These are phyloP conservation scores for Solanum aculeatissimum DNA, from an alignment of 305 asterid species.

Conservation along the genomic window DNA sequence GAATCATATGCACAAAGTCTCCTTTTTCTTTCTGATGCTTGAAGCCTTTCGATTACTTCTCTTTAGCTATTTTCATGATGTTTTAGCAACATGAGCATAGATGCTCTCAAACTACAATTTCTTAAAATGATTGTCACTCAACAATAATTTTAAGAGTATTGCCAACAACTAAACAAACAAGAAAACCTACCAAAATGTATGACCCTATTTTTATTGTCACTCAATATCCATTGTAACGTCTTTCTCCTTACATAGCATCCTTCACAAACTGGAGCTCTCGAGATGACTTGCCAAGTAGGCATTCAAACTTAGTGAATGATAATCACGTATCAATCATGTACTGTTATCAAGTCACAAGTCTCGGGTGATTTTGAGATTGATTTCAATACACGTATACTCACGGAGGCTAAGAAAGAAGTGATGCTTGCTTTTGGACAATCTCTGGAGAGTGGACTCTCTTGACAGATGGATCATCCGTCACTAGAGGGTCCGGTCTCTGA, in stretches of 20 bases:
- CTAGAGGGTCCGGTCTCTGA: background rate
- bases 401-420: background rate
- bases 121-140: too few species aligned
- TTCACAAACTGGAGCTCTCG: too few species aligned
- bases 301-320: too few species aligned
- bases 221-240: too few species aligned
- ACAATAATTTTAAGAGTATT: too few species aligned
- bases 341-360: background rate
- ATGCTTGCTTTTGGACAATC: background rate
- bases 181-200: too few species aligned
- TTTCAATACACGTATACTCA: background rate
- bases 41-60: background rate
- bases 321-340: background rate
- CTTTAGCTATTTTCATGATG: background rate
- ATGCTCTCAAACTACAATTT: too few species aligned
- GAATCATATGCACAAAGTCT: background rate
- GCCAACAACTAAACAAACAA: too few species aligned
- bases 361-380: background rate
- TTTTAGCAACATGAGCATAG: slow-evolving; percentile 49
- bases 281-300: too few species aligned
- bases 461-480: background rate
- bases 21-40: background rate
- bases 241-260: too few species aligned
- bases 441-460: background rate
- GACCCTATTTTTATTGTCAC: too few species aligned